These are phyloP conservation scores for Boletus sensibilis DNA, from an alignment of 768 basidiomycete species.

Conservation along the genomic window DNA sequence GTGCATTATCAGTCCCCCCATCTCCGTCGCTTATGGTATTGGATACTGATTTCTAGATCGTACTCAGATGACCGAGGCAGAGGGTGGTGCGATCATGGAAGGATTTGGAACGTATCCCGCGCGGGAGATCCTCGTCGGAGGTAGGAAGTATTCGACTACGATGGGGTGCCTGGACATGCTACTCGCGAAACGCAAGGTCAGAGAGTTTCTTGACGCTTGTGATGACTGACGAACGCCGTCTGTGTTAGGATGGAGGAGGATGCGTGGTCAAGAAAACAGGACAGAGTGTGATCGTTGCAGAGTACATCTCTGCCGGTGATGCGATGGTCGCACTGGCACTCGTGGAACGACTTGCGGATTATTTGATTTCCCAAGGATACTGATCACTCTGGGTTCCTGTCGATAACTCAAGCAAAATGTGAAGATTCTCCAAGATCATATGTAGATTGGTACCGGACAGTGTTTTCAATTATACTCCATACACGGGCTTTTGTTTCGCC, in stretches of 20 bases:
- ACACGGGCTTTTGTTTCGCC: background rate
- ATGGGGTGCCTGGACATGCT: slow-evolving; percentile 30
- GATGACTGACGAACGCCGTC: background rate
- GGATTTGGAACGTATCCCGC: slow-evolving; percentile 21
- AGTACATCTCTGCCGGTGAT: slow-evolving; percentile 13
- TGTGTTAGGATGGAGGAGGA: slow-evolving; percentile 18
- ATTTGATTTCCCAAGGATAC: slow-evolving; percentile 24
- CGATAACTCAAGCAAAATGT: background rate
- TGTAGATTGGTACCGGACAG: slow-evolving; percentile 4
- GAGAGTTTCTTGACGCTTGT: background rate
- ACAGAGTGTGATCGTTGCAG: slow-evolving; percentile 27
- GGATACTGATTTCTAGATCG: background rate
- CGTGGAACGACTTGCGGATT: slow-evolving; percentile 24
- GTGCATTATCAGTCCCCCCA: slow-evolving; percentile 11
- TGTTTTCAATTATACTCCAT: background rate
- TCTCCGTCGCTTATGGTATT: no score
- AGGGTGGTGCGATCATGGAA: slow-evolving; percentile 18
- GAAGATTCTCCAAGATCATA: background rate
- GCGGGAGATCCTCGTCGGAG: slow-evolving; percentile 25
- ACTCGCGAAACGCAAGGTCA: slow-evolving; percentile 23
- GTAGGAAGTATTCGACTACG: slow-evolving; percentile 23
- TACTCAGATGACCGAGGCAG: slow-evolving; percentile 23
- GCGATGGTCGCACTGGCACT: slow-evolving; percentile 12
- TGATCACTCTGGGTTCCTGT: slow-evolving; percentile 6
- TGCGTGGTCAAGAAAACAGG: slow-evolving; percentile 29